Conservation (phyloP, 495 filamentous ascomycete genomes). For the Tuber umbilicatum region DNA sequence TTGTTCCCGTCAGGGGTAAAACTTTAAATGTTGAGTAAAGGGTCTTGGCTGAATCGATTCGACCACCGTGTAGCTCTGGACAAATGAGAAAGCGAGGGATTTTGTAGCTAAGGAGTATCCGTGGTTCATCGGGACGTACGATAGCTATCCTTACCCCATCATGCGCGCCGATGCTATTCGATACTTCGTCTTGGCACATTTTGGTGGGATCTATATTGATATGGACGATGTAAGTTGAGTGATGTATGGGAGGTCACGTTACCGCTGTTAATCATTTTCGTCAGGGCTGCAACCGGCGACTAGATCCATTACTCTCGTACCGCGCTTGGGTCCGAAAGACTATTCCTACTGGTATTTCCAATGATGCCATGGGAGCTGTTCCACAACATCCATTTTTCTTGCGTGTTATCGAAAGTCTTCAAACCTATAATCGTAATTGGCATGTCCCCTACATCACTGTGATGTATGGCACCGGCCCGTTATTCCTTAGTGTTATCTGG, state of each 20-base stretch:
- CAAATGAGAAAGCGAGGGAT: conserved; percentile 63
- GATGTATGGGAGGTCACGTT: conserved; percentile 5
- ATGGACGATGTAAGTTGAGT: conserved; percentile 67
- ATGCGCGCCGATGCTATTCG: conserved; percentile 82
- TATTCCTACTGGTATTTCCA: conserved; percentile 75
- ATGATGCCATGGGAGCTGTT: conserved; percentile 77
- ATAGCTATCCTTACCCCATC: conserved; percentile 71
- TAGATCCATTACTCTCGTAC: conserved; percentile 75
- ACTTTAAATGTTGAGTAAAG: background rate
- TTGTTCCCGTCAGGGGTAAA: background rate
- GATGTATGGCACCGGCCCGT: conserved; percentile 78
- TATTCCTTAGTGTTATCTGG: conserved; percentile 81
- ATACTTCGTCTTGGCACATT: conserved; percentile 79
- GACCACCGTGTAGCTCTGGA: conserved; percentile 63
- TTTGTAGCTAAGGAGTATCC: conserved; percentile 74
- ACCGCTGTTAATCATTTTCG: conserved; percentile 13
- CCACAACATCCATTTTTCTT: conserved; percentile 81
- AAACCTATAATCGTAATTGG: conserved; percentile 68
- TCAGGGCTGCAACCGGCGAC: conserved; percentile 71
- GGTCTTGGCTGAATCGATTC: conserved; percentile 6
- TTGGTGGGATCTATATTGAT: conserved; percentile 83
- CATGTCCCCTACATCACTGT: conserved; percentile 78
- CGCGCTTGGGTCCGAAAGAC: conserved; percentile 76
- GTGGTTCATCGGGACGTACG: conserved; percentile 81
- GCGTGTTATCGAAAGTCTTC: conserved; percentile 61